phyloP scores from a whole-genome alignment of 2,329 filamentous ascomycete genomes.

The Fusarium mangiferae region DNA sequence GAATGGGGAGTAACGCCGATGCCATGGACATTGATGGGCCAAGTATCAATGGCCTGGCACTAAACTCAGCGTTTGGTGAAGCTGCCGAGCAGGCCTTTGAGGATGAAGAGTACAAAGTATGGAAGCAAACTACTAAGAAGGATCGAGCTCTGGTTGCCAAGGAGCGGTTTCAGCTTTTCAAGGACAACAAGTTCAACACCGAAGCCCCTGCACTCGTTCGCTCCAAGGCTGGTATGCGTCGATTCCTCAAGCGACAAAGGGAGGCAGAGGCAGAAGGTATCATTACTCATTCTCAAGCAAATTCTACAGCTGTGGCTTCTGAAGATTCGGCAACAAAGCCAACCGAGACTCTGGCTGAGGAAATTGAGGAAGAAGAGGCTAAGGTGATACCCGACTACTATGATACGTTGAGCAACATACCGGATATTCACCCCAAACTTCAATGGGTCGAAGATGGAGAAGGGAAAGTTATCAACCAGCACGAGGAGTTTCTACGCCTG shows the following conservation, averaged over 20 bases:
- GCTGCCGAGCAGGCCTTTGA: constrained; percentile 81
- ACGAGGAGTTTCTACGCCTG: constrained; percentile 84
- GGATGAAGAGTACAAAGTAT: constrained; percentile 96
- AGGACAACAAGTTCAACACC: constrained; percentile 81
- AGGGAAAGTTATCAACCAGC: constrained; percentile 87
- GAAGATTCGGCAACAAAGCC: constrained; percentile 59
- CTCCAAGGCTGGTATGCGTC: constrained; percentile 87
- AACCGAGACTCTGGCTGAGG: constrained; percentile 87
- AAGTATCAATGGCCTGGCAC: constrained; percentile 72
- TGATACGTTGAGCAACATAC: constrained; percentile 84
- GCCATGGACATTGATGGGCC: constrained; percentile 88
- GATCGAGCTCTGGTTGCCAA: constrained; percentile 88
- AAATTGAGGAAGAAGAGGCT: constrained; percentile 91
- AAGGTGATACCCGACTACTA: constrained; percentile 94
- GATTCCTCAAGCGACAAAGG: constrained; percentile 83
- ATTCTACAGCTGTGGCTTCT: constrained; percentile 52
- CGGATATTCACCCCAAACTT: constrained; percentile 80
- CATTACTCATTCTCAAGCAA: constrained; percentile 50
- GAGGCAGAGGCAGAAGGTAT: constrained; percentile 67
- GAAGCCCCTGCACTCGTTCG: constrained; percentile 90
- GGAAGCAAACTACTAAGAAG: constrained; percentile 99
- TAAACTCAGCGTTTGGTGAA: constrained; percentile 72
- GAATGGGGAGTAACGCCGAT: constrained; percentile 79
- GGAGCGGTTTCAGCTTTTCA: constrained; percentile 87
- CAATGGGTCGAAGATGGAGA: constrained; percentile 92